These are phyloP conservation scores for Scenedesmus sp. DNA, from an alignment of 163 green algal genomes.

Conservation along the genomic window DNA sequence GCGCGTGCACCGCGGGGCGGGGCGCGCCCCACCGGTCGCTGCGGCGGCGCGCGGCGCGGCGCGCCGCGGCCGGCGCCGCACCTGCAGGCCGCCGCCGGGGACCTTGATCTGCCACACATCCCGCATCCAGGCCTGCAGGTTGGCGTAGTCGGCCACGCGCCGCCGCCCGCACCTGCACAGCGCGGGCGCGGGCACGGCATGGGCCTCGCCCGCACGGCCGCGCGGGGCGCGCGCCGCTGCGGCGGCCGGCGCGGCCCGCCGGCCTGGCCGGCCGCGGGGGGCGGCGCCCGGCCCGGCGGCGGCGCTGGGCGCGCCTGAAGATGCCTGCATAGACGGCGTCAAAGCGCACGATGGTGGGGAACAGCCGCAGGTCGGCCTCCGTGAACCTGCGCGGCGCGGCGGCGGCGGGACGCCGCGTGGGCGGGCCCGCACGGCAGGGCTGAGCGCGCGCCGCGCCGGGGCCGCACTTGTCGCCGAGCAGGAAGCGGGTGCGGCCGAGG, in stretches of 20 bases:
- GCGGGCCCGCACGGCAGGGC: no score
- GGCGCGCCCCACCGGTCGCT: no score
- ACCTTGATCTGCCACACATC: constrained; percentile 84
- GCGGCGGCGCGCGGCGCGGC: no score
- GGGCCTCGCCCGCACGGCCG: no score
- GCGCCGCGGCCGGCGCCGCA: constrained; percentile 23
- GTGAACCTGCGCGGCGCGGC: constrained; percentile 68
- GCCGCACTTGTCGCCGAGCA: constrained; percentile 26
- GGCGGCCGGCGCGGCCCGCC: no score
- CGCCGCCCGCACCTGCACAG: constrained; percentile 34
- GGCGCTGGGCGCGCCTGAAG: constrained; percentile 53
- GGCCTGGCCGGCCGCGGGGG: not conserved
- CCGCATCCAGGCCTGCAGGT: constrained; percentile 80
- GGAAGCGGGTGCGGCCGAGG: constrained; percentile 61
- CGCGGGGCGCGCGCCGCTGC: no score
- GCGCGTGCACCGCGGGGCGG: not conserved
- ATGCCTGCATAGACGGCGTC: constrained; percentile 78
- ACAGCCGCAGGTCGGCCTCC: constrained; percentile 88
- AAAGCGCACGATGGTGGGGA: constrained; percentile 86
- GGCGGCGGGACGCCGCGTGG: no score
- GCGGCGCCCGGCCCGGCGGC: no score
- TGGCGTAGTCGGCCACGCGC: constrained; percentile 71
- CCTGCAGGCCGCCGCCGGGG: constrained; percentile 51
- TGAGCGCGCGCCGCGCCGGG: not conserved
- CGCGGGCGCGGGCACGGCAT: no score